phyloP scores from a whole-genome alignment of 768 basidiomycete species.

The Lepiota subincarnata region DNA sequence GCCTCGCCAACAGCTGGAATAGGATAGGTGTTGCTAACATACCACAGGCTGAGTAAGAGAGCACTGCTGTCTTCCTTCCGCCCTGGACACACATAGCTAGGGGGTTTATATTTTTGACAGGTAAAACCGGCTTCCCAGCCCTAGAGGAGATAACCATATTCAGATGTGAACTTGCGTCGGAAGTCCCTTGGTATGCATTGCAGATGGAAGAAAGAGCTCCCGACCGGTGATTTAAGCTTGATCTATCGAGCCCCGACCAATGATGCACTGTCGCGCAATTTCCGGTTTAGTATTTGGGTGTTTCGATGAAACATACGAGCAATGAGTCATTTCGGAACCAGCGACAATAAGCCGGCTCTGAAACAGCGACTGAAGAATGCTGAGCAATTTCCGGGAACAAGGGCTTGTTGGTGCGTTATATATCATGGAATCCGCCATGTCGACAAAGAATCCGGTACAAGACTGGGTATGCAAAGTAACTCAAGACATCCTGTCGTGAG shows the following conservation, averaged over 20 bases:
- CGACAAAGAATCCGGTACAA: constrained; percentile 26
- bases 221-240: no score
- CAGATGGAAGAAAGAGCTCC: constrained; percentile 41
- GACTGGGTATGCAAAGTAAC: constrained; percentile 91
- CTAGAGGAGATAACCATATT: no score
- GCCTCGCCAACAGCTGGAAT: no score
- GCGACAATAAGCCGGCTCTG: constrained; percentile 79
- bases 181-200: constrained; percentile 93
- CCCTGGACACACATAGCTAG: no score
- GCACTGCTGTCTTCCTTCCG: no score
- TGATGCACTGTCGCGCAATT: constrained; percentile 19
- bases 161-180: constrained; percentile 79
- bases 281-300: constrained; percentile 40
- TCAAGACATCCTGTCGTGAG: constrained; percentile 83
- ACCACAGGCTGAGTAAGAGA: no score
- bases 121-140: no score
- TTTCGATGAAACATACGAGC: constrained; percentile 84
- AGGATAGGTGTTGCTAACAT: no score
- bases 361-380: constrained; percentile 47
- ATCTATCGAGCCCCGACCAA: no score
- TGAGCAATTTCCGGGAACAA: constrained; percentile 41
- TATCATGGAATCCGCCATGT: constrained; percentile 87
- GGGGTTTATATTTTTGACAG: no score
- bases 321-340: constrained; percentile 51
- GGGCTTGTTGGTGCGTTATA: constrained; percentile 73